These are phyloP conservation scores for Phytophthora pinifolia DNA, from an alignment of 352 stramenopile genomes.

Conservation along the genomic window DNA sequence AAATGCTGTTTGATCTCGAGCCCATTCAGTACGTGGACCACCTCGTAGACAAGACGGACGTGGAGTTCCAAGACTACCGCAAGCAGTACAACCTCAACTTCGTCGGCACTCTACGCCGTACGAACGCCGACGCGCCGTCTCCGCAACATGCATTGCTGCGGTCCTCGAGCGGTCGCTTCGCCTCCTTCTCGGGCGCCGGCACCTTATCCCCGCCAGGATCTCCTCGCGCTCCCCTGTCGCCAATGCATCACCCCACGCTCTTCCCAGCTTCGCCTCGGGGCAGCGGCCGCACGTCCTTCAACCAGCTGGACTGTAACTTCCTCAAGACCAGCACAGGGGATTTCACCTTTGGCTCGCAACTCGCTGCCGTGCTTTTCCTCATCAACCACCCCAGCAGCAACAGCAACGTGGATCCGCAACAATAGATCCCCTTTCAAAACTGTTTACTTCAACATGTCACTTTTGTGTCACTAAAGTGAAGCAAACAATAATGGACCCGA, in stretches of 20 bases:
- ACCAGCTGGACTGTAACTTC: slow-evolving; percentile 31
- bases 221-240: slow-evolving; percentile 2
- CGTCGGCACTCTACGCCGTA: slow-evolving; percentile 21
- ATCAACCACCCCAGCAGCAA: slow-evolving; percentile 14
- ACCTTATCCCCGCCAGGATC: slow-evolving; percentile 23
- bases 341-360: slow-evolving; percentile 44
- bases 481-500: slow-evolving; percentile 16
- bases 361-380: slow-evolving; percentile 52
- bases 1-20: slow-evolving; percentile 42
- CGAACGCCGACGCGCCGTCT: slow-evolving; percentile 29
- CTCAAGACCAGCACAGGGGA: slow-evolving; percentile 33
- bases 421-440: background rate
- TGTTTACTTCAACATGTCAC: slow-evolving; percentile 24
- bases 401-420: background rate
- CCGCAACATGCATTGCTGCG: slow-evolving; percentile 22
- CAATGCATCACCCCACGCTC: slow-evolving; percentile 24
- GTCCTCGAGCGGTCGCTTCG: slow-evolving; percentile 33
- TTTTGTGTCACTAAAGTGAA: background rate
- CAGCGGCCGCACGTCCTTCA: slow-evolving; percentile 33
- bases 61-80: slow-evolving; percentile 42
- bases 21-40: slow-evolving; percentile 45
- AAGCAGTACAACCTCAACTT: slow-evolving; percentile 46
- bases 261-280: slow-evolving; percentile 20
- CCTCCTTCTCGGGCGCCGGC: slow-evolving; percentile 38
- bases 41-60: slow-evolving; percentile 39